A percentile compares a stretch with the other conserved stretches of the same genome.
Evolutionary conservation across 2,329 filamentous ascomycete genomes (phyloP).

Genomic region (Metarhizium guizhouense): DNA sequence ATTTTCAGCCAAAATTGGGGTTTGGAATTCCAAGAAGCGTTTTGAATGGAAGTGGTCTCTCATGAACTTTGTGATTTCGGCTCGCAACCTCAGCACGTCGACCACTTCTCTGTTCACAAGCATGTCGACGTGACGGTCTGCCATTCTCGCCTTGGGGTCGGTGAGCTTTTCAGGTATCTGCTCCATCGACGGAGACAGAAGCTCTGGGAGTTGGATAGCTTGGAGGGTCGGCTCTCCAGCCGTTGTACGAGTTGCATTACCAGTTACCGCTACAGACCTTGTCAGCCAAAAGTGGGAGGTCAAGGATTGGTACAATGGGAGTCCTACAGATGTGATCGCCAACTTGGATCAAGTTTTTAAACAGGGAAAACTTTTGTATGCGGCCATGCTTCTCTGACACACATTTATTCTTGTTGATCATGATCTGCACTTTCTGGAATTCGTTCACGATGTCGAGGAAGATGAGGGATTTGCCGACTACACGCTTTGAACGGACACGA

Average conservation of each 20-base stretch:
- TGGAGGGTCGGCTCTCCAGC: conserved; percentile 70
- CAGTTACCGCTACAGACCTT: conserved; percentile 50
- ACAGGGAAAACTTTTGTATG: conserved; percentile 42
- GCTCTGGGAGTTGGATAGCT: conserved; percentile 56
- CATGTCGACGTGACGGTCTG: conserved; percentile 78
- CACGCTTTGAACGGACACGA: conserved; percentile 64
- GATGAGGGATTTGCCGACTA: conserved; percentile 66
- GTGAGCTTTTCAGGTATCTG: conserved; percentile 63
- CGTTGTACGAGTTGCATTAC: conserved; percentile 58
- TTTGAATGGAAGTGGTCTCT: conserved; percentile 63
- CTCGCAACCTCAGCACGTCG: conserved; percentile 65
- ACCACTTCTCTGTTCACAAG: conserved; percentile 62
- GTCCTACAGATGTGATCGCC: conserved; percentile 78
- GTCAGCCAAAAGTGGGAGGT: conserved; percentile 13
- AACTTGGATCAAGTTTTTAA: conserved; percentile 59
- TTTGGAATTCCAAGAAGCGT: conserved; percentile 80
- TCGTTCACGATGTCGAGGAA: conserved; percentile 77
- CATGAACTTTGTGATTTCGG: conserved; percentile 64
- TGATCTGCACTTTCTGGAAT: conserved; percentile 63
- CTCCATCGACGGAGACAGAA: conserved; percentile 72
- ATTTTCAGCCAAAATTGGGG: conserved; percentile 73
- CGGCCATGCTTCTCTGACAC: conserved; percentile 24
- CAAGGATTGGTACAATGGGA: conserved; percentile 14
- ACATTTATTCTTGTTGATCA: conserved; percentile 57
- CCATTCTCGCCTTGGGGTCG: conserved; percentile 62